Base-by-base conservation (phyloP, 1,284 basidiomycete species). In the Schizopora paradoxa region DNA sequence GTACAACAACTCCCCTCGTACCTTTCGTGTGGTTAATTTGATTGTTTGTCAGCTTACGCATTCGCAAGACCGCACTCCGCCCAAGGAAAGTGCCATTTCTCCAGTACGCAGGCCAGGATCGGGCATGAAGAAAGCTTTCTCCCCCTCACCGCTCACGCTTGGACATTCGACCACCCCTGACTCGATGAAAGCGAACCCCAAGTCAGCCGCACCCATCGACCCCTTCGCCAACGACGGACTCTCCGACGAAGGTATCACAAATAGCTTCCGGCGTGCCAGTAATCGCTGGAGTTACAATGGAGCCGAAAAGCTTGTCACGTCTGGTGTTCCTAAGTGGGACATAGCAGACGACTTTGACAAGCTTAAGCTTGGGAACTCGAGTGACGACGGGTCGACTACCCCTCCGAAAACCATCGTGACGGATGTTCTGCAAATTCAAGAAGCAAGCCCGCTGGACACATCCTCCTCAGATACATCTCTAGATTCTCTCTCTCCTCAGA, bases 341-440 rank as follows among this genome's bases (percentile, higher is more conserved):
- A 69, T 87, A 47, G 71, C 80, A 35, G 80, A 86, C 56, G 79
- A 82, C 52, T 78, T 88, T 46, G 78, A 77, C 54, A 76, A 81
- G 59, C 64, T 87, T 53, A 81, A 82, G 57, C 79, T 88, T 45
- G 68, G 68, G 54, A 74, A 77, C 51, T 70, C 69, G 43, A 59
- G 65, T 41, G 68, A 68, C 46, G 70, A 79, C 48, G 66, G 73
- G 51, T 82, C 82, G 32, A 79, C 81, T 13, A 78, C 79, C 33
- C 79, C 80, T 60, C 72, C 74, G 28, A 78, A 79, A 61, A 67
- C 74, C 31, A 61, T 66, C 18, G 55, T 68, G 33, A 65, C 69
- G 19, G 59, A 72, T 45, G 72, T 79, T 43, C 67, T 74, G 38
- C 77, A 80, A 50, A 67, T 79, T 47, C 72, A 69, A 28, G 82